phyloP scores from a whole-genome alignment of 2,329 filamentous ascomycete genomes.

The Neurospora crassa region DNA sequence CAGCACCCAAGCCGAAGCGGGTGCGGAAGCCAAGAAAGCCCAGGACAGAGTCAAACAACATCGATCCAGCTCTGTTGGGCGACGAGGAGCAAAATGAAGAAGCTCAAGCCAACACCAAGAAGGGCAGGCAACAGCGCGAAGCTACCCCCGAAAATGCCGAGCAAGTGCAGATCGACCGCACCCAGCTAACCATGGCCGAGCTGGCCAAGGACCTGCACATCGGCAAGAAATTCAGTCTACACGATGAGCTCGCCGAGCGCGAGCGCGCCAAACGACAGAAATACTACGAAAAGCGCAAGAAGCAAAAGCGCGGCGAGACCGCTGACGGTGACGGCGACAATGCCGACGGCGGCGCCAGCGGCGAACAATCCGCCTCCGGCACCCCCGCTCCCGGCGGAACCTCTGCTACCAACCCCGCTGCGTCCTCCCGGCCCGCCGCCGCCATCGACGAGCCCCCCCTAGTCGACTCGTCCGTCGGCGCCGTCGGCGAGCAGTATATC shows the following conservation, averaged over 20 bases:
- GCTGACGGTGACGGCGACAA: conserved; percentile 11
- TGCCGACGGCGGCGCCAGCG: conserved; percentile 11
- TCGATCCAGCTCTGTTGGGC: conserved; percentile 5
- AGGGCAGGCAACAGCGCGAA: conserved; percentile 31
- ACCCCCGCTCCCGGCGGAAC: neutral
- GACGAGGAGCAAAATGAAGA: conserved; percentile 13
- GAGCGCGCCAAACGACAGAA: conserved; percentile 37
- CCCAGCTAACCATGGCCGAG: conserved; percentile 61
- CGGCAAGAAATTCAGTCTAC: conserved; percentile 66
- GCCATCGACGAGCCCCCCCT: neutral
- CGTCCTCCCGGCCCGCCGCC: conserved; percentile 10
- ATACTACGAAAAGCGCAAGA: conserved; percentile 30
- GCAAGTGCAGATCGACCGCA: conserved; percentile 51
- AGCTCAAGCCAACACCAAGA: conserved; percentile 13
- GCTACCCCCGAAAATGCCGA: conserved; percentile 56
- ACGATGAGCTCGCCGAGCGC: conserved; percentile 62
- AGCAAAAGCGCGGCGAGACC: conserved; percentile 19
- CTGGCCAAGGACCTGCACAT: conserved; percentile 60
- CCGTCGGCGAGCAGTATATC: conserved; percentile 39
- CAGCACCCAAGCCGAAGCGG: conserved; percentile 7
- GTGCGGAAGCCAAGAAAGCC: conserved; percentile 11
- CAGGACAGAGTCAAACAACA: conserved; percentile 4
- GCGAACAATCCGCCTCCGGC: conserved; percentile 5
- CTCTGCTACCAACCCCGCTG: neutral
- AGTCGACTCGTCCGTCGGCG: neutral